Base-by-base conservation (phyloP, 768 basidiomycete genomes). In the Pulveroboletus sp. region DNA sequence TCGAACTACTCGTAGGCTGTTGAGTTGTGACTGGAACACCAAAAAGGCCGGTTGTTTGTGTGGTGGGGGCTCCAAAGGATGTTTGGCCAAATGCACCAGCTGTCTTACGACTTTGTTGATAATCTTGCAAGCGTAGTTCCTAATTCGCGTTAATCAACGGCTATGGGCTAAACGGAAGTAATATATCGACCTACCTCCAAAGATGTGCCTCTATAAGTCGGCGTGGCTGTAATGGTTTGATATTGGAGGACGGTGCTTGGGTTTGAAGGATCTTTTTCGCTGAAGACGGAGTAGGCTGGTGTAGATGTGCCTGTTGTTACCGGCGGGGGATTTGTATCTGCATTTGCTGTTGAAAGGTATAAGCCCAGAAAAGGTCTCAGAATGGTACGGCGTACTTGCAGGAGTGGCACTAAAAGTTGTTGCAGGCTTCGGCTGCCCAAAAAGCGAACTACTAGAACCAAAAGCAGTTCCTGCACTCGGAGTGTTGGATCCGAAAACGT, bases 211-310 rank as follows among this genome's bases (percentile, higher is more conserved):
- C 77, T 69, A 63, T 93, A 95, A 15, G 77, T 76, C 14, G 86
- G 86, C 77, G 86, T 89, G 55, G 84, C 85, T 15, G 84, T 79
- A 47, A 92, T 91, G 33, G 83, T 79, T 67, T 94, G 91, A 66
- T 86, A 95, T 53, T 88, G 85, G 37, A 86, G 72, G 5, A 72
- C 79, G 11, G 69, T 50, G 43, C 45, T 72, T 15, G 71, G 56
- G 50, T 70, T 76, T 8, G 69, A 63, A 14, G 70, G 58, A 56
- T 93, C 91, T 58, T 89, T 89, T 62, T 93, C 91, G 32, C 46
- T 64, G 53, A 74, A 81, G 6, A 73, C 69, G 39, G 66, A 64
- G 61, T 84, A 93, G 3, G 79, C 66, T 3, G 89, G 84, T 55
- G 82, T 81, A 14, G 80, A 71, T 0, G 87, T 78, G 35, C 92